phyloP scores from a whole-genome alignment of 768 basidiomycete species.

The Lentinula lateritia region DNA sequence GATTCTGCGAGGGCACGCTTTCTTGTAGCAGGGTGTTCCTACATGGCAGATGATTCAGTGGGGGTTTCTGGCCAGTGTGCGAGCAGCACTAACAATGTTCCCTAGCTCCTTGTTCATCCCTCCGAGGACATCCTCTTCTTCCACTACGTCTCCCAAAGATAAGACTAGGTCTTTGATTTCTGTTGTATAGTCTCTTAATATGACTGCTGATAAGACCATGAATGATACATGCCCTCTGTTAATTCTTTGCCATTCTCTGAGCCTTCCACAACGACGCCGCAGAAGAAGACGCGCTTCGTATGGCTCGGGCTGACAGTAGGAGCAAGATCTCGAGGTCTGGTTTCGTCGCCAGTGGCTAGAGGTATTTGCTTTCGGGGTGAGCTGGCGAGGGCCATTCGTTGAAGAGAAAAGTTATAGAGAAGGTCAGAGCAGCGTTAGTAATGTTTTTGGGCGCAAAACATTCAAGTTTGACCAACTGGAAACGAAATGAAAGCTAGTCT shows the following conservation, averaged over 20 bases:
- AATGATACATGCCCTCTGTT: conserved; percentile 48
- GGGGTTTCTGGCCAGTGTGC: not conserved
- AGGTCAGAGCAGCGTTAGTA: not conserved
- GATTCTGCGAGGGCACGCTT: conserved; percentile 61
- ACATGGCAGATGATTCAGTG: not conserved
- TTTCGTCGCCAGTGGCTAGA: conserved; percentile 63
- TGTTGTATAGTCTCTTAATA: conserved; percentile 23
- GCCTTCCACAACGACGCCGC: conserved; percentile 85
- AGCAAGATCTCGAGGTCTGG: conserved; percentile 32
- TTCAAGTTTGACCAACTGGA: not conserved
- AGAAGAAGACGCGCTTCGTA: conserved; percentile 83
- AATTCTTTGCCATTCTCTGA: conserved; percentile 66
- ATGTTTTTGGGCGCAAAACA: not conserved
- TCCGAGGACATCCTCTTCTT: conserved; percentile 42
- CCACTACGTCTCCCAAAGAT: conserved; percentile 67
- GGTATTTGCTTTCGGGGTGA: conserved; percentile 75
- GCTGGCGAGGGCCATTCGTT: conserved; percentile 53
- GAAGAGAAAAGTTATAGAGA: not conserved
- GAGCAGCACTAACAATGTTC: conserved; percentile 36
- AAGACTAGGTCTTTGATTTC: conserved; percentile 77
- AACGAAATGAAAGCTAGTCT: too few relatives aligned
- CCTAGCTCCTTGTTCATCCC: conserved; percentile 30
- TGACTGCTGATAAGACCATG: not conserved
- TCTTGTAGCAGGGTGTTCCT: conserved; percentile 39
- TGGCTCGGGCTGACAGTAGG: conserved; percentile 34